Evolutionary conservation across 129 eudicot genomes (phyloP), one percentile per base, ranked within the genome.

Genomic region (Artemisia argyi): DNA sequence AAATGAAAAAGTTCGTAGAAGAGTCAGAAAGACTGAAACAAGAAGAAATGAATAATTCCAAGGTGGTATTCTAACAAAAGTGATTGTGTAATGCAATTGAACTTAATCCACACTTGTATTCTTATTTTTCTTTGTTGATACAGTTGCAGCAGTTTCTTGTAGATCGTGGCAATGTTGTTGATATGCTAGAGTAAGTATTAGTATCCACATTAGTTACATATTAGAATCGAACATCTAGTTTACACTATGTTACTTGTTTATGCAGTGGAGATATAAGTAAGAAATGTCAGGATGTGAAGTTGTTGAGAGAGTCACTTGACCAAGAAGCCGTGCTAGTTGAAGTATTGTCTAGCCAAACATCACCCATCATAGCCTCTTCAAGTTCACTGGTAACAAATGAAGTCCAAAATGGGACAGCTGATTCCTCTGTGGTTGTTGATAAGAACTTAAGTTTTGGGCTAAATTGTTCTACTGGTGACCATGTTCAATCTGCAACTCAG

Each of bases 251-350:
- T 1, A 1, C 49, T 69, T 14, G 12, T 82, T 26, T 61, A 11
- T 70, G 84, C 94, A 92, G 97, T 64, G 89, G 88, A 78, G 97
- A 92, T 65, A 84, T 92, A 26, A 78, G 83, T 42, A 88, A 84
- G n/a, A 86, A 82, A 61, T 86, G 86, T 75, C 88, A 76, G 74
- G 90, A 85, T 48, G 88, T 92, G 83, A 88, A 75, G 61, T 65
- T 64, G 11, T 78, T 89, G 62, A 89, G 85, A 77, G 72, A 79
- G 69, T 84, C 79, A 73, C 78, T 92, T 22, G 88, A 88, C 67
- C 81, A 79, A 53, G 76, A 69, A 16, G 61, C 78, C 28, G 76
- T 80, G 5, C 77, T 80, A 16, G 71, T 80, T 69, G 74, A 13
- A 3, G 6, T 14, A 1, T 5, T 3, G 7, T 51, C 57, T 15